Percentiles rank a stretch among this genome's conserved stretches.
These are phyloP conservation scores for Gracilaria domingensis DNA, from an alignment of 23 red algal species.

Conservation along the genomic window DNA sequence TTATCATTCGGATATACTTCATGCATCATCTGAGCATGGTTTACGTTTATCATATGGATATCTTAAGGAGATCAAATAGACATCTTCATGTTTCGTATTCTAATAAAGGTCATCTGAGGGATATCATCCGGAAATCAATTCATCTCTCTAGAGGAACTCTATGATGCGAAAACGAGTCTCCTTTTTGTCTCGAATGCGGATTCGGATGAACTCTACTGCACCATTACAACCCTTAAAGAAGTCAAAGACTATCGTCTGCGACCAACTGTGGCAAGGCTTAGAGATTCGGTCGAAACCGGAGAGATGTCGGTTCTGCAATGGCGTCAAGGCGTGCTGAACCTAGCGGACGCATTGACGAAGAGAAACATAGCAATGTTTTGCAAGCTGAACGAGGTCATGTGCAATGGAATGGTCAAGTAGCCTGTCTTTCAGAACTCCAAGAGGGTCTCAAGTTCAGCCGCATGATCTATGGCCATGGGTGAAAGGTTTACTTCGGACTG, in stretches of 20 bases:
- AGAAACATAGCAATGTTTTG: constrained; percentile 8
- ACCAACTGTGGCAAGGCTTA: neutral
- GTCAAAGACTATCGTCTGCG: constrained; percentile 20
- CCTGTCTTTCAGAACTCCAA: no score
- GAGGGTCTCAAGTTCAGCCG: no score
- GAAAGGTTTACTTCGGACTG: no score
- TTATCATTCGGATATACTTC: no score
- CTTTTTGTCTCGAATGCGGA: constrained; percentile 7
- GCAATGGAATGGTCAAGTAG: no score
- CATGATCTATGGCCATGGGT: no score
- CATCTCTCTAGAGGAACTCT: neutral
- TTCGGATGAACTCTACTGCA: constrained; percentile 6
- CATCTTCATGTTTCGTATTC: no score
- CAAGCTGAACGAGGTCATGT: neutral
- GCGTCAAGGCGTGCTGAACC: neutral
- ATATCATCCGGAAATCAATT: no score
- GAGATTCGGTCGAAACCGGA: neutral
- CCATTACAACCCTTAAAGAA: constrained; percentile 7
- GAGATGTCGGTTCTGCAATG: constrained; percentile 19
- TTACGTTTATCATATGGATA: no score
- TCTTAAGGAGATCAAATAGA: no score
- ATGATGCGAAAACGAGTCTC: neutral
- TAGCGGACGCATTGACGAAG: constrained; percentile 22
- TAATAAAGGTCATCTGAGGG: no score
- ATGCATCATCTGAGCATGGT: no score